These are phyloP conservation scores for Thinopyrum elongatum DNA, from an alignment of 176 grass and related monocot species.

Conservation along the genomic window DNA sequence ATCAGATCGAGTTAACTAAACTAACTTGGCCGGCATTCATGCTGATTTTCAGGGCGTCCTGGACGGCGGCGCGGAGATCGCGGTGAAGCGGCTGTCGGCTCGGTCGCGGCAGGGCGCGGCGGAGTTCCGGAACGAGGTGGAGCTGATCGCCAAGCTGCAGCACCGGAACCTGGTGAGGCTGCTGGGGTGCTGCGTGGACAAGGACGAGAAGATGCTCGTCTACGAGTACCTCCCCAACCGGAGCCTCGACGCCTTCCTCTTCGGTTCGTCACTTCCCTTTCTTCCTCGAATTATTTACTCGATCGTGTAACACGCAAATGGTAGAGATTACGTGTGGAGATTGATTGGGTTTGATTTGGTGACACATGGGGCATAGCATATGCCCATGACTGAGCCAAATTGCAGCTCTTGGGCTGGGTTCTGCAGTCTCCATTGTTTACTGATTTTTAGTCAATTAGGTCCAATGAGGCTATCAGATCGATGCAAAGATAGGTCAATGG, in stretches of 20 bases:
- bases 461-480: conserved; percentile 4
- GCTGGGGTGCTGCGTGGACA: conserved; percentile 79
- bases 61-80: conserved; percentile 59
- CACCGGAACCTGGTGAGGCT: conserved; percentile 85
- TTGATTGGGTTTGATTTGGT: background rate
- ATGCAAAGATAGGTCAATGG: conserved; percentile 38
- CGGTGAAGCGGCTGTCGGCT: conserved; percentile 85
- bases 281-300: background rate
- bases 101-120: conserved; percentile 62
- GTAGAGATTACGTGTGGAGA: background rate
- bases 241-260: conserved; percentile 87
- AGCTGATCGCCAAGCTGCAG: conserved; percentile 92
- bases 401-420: conserved; percentile 4
- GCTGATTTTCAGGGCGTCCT: conserved; percentile 50
- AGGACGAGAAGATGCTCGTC: conserved; percentile 86
- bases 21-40: background rate
- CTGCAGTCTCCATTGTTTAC: conserved; percentile 18
- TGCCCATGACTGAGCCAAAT: conserved; percentile 22
- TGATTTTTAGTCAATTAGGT: conserved; percentile 25
- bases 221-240: conserved; percentile 91
- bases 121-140: conserved; percentile 83
- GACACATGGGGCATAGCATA: conserved; percentile 6
- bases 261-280: conserved; percentile 43
- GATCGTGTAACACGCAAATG: background rate
- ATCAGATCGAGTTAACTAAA: background rate